Evolutionary conservation across 208 protist species (phyloP), one percentile per base, ranked within the genome.

Genomic region (Crithidia brevicula): DNA sequence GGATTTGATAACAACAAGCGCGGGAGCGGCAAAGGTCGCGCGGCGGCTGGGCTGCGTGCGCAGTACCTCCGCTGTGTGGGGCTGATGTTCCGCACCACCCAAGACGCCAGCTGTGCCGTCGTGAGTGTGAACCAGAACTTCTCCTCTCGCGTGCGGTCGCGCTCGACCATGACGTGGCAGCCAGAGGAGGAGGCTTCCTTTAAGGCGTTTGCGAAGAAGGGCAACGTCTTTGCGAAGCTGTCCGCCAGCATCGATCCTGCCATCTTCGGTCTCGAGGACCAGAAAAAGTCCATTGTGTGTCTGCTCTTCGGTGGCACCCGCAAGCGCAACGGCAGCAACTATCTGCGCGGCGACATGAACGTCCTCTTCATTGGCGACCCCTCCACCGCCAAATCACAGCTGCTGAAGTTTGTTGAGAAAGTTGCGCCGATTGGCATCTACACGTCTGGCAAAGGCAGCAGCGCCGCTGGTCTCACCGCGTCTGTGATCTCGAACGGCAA

Each of bases 361-460:
- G 97, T 99, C 0, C 91, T 99, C 18, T 91, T 99, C 47, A 92
- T 99, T 30, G 99, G 99, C 50, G 99, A 99, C 77, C 99, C 99
- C 0, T 99, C 98, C 27, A 99, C 98, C 8, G 99, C 98, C 9
- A 99, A 99, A 72, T 99, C 94, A 28, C 98, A 99, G 85, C 85
- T 99, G 18, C 83, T 99, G 11, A 99, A 99, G 85, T 99, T 99
- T 71, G 97, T 98, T 5, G 97, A 99, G 74, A 92, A 98, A 59
- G 95, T 98, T 0, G 94, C 97, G 8, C 97, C 97, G 1, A 98
- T 98, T 45, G 96, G 92, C n/a, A 98, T 99, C 23, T 99, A 99
- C 74, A 99, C 99, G 7, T 98, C 92, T 25, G 99, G 99, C 67
- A 99, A 99, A 72, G 99, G 98, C 22, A 98, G 98, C 43, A 98